Percentiles rank a stretch among this genome's conserved stretches.
Evolutionary conservation across 2,329 filamentous ascomycete species (phyloP).

Genomic region (Pseudopithomyces maydicus): DNA sequence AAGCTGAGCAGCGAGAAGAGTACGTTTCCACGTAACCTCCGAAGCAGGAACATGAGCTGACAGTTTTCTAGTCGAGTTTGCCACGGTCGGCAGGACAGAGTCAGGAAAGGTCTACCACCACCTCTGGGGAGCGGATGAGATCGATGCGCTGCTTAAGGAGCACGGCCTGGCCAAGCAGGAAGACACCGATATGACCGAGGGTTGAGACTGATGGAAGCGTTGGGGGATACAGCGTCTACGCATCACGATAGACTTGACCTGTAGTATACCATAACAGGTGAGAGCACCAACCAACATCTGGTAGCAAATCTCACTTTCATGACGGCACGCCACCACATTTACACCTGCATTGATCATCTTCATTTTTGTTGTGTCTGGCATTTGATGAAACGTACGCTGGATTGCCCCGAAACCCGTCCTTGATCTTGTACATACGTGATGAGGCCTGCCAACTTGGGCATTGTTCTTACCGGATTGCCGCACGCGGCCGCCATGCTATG

Average conservation of each 20-base stretch:
- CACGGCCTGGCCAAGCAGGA: constrained; percentile 82
- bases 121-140: constrained; percentile 96
- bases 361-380: not conserved
- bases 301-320: constrained; percentile 32
- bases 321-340: constrained; percentile 19
- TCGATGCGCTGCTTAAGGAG: constrained; percentile 90
- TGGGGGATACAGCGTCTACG: constrained; percentile 26
- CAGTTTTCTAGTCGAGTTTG: constrained; percentile 80
- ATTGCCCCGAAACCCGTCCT: not conserved
- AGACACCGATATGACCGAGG: constrained; percentile 44
- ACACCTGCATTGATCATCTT: too few species aligned
- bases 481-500: not conserved
- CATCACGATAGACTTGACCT: constrained; percentile 35
- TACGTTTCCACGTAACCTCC: constrained; percentile 56
- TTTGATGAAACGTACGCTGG: not conserved
- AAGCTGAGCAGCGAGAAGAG: constrained; percentile 99
- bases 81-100: constrained; percentile 93
- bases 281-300: constrained; percentile 28
- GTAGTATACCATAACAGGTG: constrained; percentile 40
- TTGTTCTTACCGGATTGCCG: not conserved
- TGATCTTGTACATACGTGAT: not conserved
- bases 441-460: not conserved
- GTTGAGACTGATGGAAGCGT: constrained; percentile 29
- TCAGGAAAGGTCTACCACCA: constrained; percentile 98
- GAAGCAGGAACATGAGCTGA: constrained; percentile 23